Percentiles rank a stretch among this genome's conserved stretches.
These are phyloP conservation scores for Begonia loranthoides DNA, from an alignment of 306 rosid species.

Conservation along the genomic window DNA sequence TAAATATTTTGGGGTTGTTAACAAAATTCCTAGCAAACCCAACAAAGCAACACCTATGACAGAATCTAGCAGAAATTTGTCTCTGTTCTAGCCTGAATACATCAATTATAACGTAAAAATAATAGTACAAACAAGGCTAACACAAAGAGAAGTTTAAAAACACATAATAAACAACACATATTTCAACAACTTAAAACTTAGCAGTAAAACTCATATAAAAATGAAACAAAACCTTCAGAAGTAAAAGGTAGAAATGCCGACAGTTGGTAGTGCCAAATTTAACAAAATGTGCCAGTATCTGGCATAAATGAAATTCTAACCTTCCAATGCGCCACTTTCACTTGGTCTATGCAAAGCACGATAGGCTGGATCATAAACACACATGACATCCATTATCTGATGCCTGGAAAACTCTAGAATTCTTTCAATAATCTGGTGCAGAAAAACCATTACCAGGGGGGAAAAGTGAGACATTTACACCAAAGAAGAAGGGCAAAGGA, in stretches of 20 bases:
- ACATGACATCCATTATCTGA: slow-evolving; percentile 91
- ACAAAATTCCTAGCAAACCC: too few species aligned
- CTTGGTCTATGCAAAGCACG: slow-evolving; percentile 81
- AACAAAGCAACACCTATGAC: too few species aligned
- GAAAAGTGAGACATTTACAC: too few species aligned
- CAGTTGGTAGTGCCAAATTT: neutral
- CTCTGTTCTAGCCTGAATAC: too few species aligned
- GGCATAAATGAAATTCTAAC: slow-evolving; percentile 25
- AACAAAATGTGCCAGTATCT: neutral
- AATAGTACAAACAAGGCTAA: too few species aligned
- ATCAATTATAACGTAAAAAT: too few species aligned
- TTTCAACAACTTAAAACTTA: too few species aligned
- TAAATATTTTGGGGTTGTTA: too few species aligned
- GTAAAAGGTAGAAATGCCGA: neutral
- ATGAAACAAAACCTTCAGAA: neutral
- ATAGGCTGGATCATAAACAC: slow-evolving; percentile 84
- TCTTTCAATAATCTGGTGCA: slow-evolving; percentile 75
- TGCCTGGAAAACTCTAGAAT: slow-evolving; percentile 85
- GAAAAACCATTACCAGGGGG: neutral
- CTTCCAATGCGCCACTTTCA: slow-evolving; percentile 63
- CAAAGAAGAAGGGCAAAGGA: neutral
- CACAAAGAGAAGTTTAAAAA: too few species aligned
- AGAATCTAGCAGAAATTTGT: too few species aligned
- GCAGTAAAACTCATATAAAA: too few species aligned
- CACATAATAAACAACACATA: too few species aligned